Evolutionary conservation across 305 asterid genomes (phyloP).

Genomic region (Caryopteris hybrid): DNA sequence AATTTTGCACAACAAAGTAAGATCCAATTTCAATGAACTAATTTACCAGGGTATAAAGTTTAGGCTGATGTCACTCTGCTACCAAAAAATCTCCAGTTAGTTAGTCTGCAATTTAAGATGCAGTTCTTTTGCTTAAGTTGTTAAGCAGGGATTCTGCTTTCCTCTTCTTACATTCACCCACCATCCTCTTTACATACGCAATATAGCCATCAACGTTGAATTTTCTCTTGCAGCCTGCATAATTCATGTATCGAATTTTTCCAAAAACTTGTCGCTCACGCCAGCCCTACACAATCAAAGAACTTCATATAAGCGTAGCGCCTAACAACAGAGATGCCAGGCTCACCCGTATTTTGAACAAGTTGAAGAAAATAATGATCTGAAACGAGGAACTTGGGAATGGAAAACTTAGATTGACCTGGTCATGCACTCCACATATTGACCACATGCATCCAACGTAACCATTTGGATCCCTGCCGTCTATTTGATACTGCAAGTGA

Average conservation of each 20-base stretch:
- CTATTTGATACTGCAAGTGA: slow-evolving; percentile 70
- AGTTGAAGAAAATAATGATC: not conserved
- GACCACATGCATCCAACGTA: slow-evolving; percentile 99
- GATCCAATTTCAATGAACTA: too few relatives aligned
- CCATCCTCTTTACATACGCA: slow-evolving; percentile 60
- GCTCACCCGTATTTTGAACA: not conserved
- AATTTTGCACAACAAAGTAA: too few relatives aligned
- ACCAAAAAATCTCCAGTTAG: slow-evolving; percentile 4
- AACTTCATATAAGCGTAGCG: not conserved
- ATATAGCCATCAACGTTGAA: slow-evolving; percentile 84
- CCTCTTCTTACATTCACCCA: slow-evolving; percentile 76
- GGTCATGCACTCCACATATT: slow-evolving; percentile 93
- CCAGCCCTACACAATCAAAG: slow-evolving; percentile 61
- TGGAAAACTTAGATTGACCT: too few relatives aligned
- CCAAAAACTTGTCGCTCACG: slow-evolving; percentile 79
- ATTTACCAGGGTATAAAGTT: too few relatives aligned
- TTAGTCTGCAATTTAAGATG: not conserved
- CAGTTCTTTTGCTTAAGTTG: slow-evolving; percentile 39
- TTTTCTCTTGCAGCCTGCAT: slow-evolving; percentile 94
- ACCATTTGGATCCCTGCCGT: slow-evolving; percentile 94
- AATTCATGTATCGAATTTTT: slow-evolving; percentile 90
- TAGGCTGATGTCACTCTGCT: too few relatives aligned
- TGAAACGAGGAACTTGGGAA: not conserved
- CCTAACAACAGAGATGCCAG: not conserved
- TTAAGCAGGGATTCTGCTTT: slow-evolving; percentile 49